Conservation (phyloP, 768 basidiomycete species). For the Tylopilus vinaceipallidus region DNA sequence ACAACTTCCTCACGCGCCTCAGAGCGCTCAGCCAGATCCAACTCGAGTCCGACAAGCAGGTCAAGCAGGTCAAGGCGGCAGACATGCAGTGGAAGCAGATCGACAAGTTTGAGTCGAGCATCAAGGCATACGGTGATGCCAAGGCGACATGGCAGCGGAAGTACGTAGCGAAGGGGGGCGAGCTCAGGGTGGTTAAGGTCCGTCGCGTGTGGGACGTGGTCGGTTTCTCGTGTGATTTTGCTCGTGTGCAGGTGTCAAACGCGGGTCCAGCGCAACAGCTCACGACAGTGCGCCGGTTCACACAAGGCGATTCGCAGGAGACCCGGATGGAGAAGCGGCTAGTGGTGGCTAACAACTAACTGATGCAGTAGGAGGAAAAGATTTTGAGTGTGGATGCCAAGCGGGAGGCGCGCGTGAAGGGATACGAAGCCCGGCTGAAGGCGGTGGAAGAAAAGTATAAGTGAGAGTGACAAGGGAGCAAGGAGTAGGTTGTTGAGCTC, state of each 20-base stretch:
- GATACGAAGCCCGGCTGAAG: slow-evolving; percentile 79
- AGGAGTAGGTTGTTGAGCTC: slow-evolving; percentile 76
- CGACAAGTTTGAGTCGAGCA: slow-evolving; percentile 85
- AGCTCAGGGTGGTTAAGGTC: slow-evolving; percentile 85
- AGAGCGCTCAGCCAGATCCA: slow-evolving; percentile 84
- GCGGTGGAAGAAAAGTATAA: slow-evolving; percentile 91
- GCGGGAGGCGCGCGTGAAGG: slow-evolving; percentile 94
- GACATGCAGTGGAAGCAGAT: slow-evolving; percentile 91
- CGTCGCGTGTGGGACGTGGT: too few species aligned
- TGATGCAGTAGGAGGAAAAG: slow-evolving; percentile 81
- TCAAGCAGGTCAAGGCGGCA: slow-evolving; percentile 71
- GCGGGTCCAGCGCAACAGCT: slow-evolving; percentile 74
- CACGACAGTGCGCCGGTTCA: slow-evolving; percentile 55
- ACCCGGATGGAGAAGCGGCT: slow-evolving; percentile 81
- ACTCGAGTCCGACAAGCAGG: slow-evolving; percentile 79
- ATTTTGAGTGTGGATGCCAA: slow-evolving; percentile 77
- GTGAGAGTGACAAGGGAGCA: slow-evolving; percentile 89
- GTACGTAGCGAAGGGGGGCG: slow-evolving; percentile 80
- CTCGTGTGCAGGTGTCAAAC: slow-evolving; percentile 69
- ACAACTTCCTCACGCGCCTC: slow-evolving; percentile 86
- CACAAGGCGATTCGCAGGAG: slow-evolving; percentile 63
- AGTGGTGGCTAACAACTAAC: slow-evolving; percentile 79
- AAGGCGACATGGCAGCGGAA: slow-evolving; percentile 83
- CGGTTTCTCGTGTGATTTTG: too few species aligned
- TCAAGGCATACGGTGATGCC: slow-evolving; percentile 79